Conservation (phyloP, 1,139 yeast species). For the Kodamaea suecica region DNA sequence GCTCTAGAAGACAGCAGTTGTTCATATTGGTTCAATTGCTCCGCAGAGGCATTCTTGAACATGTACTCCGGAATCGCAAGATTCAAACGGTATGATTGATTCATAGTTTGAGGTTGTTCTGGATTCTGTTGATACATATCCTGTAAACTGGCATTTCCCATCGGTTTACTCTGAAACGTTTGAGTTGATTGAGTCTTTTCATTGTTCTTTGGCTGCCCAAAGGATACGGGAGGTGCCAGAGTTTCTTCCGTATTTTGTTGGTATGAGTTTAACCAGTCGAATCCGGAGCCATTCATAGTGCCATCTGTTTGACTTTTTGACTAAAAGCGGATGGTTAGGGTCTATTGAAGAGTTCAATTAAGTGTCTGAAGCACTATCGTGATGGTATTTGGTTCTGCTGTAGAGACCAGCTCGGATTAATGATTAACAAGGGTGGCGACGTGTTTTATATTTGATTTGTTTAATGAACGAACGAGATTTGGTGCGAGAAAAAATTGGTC, state of each 20-base stretch:
- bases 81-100: background rate
- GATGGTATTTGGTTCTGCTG: background rate
- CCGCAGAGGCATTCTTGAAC: constrained; percentile 3
- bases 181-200: background rate
- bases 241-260: background rate
- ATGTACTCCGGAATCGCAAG: constrained; percentile 1
- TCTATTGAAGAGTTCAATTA: background rate
- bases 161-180: background rate
- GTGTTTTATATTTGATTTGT: background rate
- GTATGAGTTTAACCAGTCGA: constrained; percentile 3
- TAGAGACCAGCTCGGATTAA: background rate
- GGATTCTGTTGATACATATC: background rate
- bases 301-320: background rate
- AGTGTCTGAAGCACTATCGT: background rate
- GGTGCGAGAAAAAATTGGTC: background rate
- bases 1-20: constrained; percentile 1
- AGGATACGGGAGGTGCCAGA: constrained; percentile 1
- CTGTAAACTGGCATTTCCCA: too few species aligned
- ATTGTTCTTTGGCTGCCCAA: background rate
- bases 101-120: background rate
- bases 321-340: background rate
- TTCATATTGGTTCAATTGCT: constrained; percentile 1
- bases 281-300: constrained; percentile 2
- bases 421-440: background rate
- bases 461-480: background rate